Evolutionary conservation across 2,329 filamentous ascomycete genomes (phyloP).

Genomic region (Fusarium buharicum): DNA sequence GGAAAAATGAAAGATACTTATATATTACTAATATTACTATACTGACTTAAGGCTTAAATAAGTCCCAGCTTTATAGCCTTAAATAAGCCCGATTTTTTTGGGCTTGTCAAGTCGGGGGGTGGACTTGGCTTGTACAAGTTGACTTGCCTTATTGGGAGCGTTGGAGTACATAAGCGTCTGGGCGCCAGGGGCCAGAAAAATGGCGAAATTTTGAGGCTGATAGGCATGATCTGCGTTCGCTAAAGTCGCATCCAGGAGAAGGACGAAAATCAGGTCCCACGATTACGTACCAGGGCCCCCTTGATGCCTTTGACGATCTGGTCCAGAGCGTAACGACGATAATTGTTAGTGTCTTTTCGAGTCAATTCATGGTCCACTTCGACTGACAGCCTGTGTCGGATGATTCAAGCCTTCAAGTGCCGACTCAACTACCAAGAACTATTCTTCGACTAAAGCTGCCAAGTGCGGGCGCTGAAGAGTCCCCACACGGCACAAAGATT

Average conservation of each 20-base stretch:
- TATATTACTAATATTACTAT: too few relatives aligned
- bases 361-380: conserved; percentile 1
- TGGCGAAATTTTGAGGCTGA: conserved; percentile 4
- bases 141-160: too few relatives aligned
- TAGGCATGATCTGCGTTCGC: conserved; percentile 16
- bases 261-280: neutral
- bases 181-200: neutral
- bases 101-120: too few relatives aligned
- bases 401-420: conserved; percentile 3
- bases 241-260: conserved; percentile 1
- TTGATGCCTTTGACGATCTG: neutral
- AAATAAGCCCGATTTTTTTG: too few relatives aligned
- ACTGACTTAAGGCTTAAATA: too few relatives aligned
- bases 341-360: neutral
- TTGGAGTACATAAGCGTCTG: conserved; percentile 3
- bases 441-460: conserved; percentile 1
- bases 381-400: neutral
- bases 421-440: neutral
- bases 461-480: neutral
- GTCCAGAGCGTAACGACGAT: neutral
- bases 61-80: too few relatives aligned
- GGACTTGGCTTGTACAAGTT: too few relatives aligned
- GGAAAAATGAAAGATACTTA: too few relatives aligned
- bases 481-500: too few relatives aligned
- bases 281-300: neutral